Percentiles rank a stretch among this genome's conserved stretches.
Evolutionary conservation across 306 rosid genomes (phyloP).

Genomic region (Vigna unguiculata): DNA sequence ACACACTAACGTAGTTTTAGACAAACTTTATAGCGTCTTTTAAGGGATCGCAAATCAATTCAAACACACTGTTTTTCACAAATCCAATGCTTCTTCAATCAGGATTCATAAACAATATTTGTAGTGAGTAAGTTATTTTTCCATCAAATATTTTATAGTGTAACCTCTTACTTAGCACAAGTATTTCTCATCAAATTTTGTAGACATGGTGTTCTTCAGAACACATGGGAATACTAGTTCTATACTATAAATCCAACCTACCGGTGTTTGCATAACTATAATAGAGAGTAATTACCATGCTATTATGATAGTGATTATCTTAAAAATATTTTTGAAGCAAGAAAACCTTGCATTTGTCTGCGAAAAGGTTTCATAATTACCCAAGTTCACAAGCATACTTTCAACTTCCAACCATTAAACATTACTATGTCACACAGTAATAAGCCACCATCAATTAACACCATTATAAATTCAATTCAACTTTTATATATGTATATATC

Average conservation of each 20-base stretch:
- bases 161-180: neutral
- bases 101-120: neutral
- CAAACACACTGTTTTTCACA: neutral
- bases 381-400: slow-evolving; percentile 32
- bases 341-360: neutral
- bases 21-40: slow-evolving; percentile 17
- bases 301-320: too few species aligned
- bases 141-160: neutral
- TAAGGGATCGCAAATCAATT: neutral
- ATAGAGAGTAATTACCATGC: too few species aligned
- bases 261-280: too few species aligned
- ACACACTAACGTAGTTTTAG: neutral
- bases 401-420: slow-evolving; percentile 29
- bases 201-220: too few species aligned
- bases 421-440: slow-evolving; percentile 32
- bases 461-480: slow-evolving; percentile 7
- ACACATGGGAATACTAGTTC: too few species aligned
- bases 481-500: too few species aligned
- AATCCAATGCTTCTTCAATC: neutral
- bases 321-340: neutral
- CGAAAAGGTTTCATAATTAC: slow-evolving; percentile 35
- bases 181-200: too few species aligned
- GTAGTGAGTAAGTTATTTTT: neutral
- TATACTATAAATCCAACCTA: too few species aligned
- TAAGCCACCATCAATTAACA: slow-evolving; percentile 24